A percentile compares a stretch with the other conserved stretches of the same genome.
Evolutionary conservation across 2,329 filamentous ascomycete species (phyloP).

Genomic region (Cyanodermella asteris): DNA sequence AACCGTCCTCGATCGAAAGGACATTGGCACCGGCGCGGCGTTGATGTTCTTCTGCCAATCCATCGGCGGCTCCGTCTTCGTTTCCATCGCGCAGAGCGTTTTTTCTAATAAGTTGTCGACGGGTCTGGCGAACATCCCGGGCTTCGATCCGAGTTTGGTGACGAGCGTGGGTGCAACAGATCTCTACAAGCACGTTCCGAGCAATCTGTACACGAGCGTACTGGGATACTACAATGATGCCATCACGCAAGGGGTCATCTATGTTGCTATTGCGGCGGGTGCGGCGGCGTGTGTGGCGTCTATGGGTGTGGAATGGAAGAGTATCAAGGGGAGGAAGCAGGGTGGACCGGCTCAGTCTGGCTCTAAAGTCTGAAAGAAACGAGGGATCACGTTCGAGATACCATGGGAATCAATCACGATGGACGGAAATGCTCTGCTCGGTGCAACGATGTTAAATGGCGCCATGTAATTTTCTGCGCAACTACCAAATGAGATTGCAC

Average conservation of each 20-base stretch:
- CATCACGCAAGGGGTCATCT: slow-evolving; percentile 36
- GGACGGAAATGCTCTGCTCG: too few species aligned
- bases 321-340: slow-evolving; percentile 35
- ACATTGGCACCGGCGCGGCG: slow-evolving; percentile 4
- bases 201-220: slow-evolving; percentile 6
- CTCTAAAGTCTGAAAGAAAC: too few species aligned
- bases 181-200: slow-evolving; percentile 6
- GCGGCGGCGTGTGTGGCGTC: slow-evolving; percentile 32
- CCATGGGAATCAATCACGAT: too few species aligned
- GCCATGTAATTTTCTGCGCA: too few species aligned
- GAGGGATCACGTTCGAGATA: too few species aligned
- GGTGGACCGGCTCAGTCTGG: too few species aligned
- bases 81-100: slow-evolving; percentile 9
- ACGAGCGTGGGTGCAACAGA: slow-evolving; percentile 12
- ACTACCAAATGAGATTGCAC: too few species aligned
- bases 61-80: slow-evolving; percentile 10
- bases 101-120: slow-evolving; percentile 5
- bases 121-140: slow-evolving; percentile 3
- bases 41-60: slow-evolving; percentile 10
- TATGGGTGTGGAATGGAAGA: slow-evolving; percentile 38
- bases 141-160: slow-evolving; percentile 8
- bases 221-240: slow-evolving; percentile 11
- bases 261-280: slow-evolving; percentile 34
- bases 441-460: too few species aligned
- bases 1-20: slow-evolving; percentile 6